These are phyloP conservation scores for Calophaca sinica DNA, from an alignment of 306 rosid species.

Conservation along the genomic window DNA sequence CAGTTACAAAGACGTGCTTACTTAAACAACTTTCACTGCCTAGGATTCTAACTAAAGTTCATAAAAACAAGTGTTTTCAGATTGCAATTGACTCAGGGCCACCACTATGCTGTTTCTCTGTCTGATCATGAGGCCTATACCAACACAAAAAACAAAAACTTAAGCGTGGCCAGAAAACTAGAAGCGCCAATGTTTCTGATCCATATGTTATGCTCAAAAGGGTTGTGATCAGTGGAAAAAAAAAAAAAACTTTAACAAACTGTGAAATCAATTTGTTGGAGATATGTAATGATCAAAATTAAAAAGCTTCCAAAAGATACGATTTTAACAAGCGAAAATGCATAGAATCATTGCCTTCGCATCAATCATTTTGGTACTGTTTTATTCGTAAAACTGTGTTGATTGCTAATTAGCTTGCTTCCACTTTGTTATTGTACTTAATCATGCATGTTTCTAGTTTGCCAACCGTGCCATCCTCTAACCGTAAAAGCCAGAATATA, in stretches of 20 bases:
- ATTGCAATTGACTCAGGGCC: conserved; percentile 43
- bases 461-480: conserved; percentile 6
- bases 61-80: conserved; percentile 25
- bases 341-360: conserved; percentile 45
- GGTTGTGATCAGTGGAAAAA: conserved; percentile 32
- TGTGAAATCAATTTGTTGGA: conserved; percentile 52
- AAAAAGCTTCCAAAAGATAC: conserved; percentile 53
- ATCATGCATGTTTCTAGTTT: conserved; percentile 38
- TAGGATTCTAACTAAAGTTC: conserved; percentile 46
- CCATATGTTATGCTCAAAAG: conserved; percentile 27
- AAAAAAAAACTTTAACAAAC: conserved; percentile 52
- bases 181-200: not conserved
- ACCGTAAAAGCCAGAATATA: conserved; percentile 44
- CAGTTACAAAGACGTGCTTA: no score
- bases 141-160: conserved; percentile 4
- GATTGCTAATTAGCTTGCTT: conserved; percentile 43
- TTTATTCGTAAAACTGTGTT: conserved; percentile 40
- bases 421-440: conserved; percentile 38
- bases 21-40: conserved; percentile 15
- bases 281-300: conserved; percentile 47
- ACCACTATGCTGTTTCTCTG: not conserved
- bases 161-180: conserved; percentile 38
- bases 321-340: conserved; percentile 43
- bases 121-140: not conserved
- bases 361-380: conserved; percentile 43